Conservation (phyloP, 345 rosid species). For the Euphorbia peplus region DNA sequence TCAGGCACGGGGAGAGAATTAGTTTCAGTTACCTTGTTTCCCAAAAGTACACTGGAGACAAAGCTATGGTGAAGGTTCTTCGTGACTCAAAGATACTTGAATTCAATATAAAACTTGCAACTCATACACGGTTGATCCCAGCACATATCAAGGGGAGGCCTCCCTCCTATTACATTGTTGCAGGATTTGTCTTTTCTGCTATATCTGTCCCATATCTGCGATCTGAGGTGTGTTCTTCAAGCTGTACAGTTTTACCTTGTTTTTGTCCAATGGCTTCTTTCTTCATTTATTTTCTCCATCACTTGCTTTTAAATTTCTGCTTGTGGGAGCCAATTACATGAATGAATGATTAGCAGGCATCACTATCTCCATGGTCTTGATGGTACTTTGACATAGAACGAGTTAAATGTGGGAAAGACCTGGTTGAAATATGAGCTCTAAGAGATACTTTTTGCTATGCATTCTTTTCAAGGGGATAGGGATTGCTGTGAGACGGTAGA, state of each 20-base stretch:
- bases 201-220: constrained; percentile 90
- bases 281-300: background rate
- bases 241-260: background rate
- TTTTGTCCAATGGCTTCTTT: background rate
- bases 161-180: constrained; percentile 86
- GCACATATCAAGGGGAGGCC: constrained; percentile 75
- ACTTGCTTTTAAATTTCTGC: background rate
- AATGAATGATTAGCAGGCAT: background rate
- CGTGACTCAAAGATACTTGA: constrained; percentile 59
- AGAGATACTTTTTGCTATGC: too few species aligned
- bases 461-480: too few species aligned
- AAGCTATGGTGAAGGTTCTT: constrained; percentile 70
- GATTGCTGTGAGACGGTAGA: too few species aligned
- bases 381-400: too few species aligned
- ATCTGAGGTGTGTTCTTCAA: constrained; percentile 59
- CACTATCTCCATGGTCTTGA: background rate
- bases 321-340: background rate
- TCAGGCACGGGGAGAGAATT: constrained; percentile 92
- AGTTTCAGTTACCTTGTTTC: constrained; percentile 92
- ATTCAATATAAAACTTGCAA: constrained; percentile 75
- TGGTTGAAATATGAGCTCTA: too few species aligned
- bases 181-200: constrained; percentile 85
- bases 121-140: constrained; percentile 81
- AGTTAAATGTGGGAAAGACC: too few species aligned
- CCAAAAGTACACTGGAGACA: constrained; percentile 89